Conservation (phyloP, 768 basidiomycete genomes). For the Mycena leptocephala region DNA sequence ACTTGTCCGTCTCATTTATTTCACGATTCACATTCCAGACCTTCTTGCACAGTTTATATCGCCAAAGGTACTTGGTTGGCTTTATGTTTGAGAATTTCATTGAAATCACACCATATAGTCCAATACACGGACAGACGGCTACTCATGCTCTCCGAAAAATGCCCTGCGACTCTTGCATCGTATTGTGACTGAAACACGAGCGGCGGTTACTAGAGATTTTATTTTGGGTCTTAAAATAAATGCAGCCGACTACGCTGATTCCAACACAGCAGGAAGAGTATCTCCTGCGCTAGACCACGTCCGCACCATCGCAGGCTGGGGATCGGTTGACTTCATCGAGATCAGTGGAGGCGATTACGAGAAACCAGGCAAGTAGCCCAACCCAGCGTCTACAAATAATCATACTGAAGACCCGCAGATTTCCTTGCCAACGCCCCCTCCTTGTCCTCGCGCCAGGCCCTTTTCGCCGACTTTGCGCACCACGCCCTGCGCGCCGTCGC, state of each 20-base stretch:
- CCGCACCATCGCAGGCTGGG: constrained; percentile 73
- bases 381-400: no score
- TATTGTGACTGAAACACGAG: constrained; percentile 72
- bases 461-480: constrained; percentile 81
- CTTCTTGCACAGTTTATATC: constrained; percentile 87
- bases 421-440: constrained; percentile 53
- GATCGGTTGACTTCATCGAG: constrained; percentile 86
- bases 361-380: constrained; percentile 72
- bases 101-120: constrained; percentile 40
- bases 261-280: constrained; percentile 36
- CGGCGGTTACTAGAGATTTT: constrained; percentile 70
- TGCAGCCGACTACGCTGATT: constrained; percentile 78
- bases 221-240: constrained; percentile 87
- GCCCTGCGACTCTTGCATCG: constrained; percentile 72
- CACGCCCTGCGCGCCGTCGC: constrained; percentile 65
- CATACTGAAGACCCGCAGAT: constrained; percentile 49
- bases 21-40: constrained; percentile 59
- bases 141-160: constrained; percentile 59
- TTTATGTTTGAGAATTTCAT: no score
- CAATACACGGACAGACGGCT: constrained; percentile 75
- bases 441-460: constrained; percentile 70
- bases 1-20: neutral
- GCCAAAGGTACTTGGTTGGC: constrained; percentile 41
- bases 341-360: constrained; percentile 93
- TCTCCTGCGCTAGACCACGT: constrained; percentile 73